Evolutionary conservation across 306 rosid genomes (phyloP), one percentile per base, ranked within the genome.

Genomic region (Rosa persica): DNA sequence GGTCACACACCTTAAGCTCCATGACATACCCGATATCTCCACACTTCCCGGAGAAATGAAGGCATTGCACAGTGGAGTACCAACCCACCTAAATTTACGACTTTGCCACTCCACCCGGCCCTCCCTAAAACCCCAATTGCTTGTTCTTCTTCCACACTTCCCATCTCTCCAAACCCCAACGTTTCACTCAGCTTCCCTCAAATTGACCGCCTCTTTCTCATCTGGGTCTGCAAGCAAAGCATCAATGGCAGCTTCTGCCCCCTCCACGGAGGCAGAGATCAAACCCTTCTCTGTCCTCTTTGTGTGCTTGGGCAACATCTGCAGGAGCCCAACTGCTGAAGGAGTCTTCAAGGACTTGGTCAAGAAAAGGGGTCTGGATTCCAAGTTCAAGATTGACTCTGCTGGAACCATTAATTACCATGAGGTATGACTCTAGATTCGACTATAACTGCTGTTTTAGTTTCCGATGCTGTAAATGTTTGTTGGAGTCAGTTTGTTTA

Each of bases 271-370:
- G 27, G 43, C 86, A 2, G 81, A 76, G 34, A 82, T 80, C 1
- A 87, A 88, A 77, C 93, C 91, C 49, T 87, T 92, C 86, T 85
- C 90, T 1, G 90, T 95, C 55, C 90, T 89, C 66, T 92, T 92
- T 13, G 98, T 89, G 39, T 95, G 98, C 76, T 81, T 92, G 9
- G 98, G 98, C 73, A 95, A 95, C 86, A 91, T 95, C 34, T 92
- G 98, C 79, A 85, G 98, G 69, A 95, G 98, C 91, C 97, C 96
- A n/a, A 93, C 97, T 72, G 98, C 93, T 3, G 97, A 93, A 85
- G 98, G 98, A 4, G 93, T 95, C 74, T 95, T 95, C 86, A 85
- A 85, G 22, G 85, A 95, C 80, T 85, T 92, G 82, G 96, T 95
- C 57, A 85, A 79, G 64, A 88, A 87, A 82, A 91, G 82, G 78